Percentiles rank a stretch among this genome's conserved stretches.
phyloP scores from a whole-genome alignment of 345 rosid genomes.

The Populus alba region DNA sequence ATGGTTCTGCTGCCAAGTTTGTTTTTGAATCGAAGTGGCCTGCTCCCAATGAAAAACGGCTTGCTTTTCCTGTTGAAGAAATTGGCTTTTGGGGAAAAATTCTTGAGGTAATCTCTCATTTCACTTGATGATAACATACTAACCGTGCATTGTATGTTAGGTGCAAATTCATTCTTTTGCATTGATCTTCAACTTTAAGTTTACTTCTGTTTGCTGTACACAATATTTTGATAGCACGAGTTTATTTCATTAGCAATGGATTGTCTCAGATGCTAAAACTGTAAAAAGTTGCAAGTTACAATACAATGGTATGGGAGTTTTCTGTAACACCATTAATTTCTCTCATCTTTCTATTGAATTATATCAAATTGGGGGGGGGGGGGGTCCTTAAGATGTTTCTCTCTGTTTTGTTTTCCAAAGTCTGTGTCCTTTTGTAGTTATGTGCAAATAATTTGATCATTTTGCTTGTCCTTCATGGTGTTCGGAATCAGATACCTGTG shows the following conservation, averaged over 20 bases:
- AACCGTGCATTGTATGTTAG: background rate
- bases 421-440: too few relatives aligned
- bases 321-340: too few relatives aligned
- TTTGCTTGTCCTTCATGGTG: too few relatives aligned
- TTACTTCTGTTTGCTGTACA: background rate
- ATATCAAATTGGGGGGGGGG: background rate
- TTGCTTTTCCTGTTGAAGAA: slow-evolving; percentile 63
- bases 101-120: slow-evolving; percentile 60
- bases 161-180: background rate
- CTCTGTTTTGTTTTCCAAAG: too few relatives aligned
- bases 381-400: too few relatives aligned
- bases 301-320: background rate
- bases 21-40: slow-evolving; percentile 94
- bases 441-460: too few relatives aligned
- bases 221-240: background rate
- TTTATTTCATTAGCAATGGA: background rate
- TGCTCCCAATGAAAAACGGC: slow-evolving; percentile 52
- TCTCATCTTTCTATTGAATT: too few relatives aligned
- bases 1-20: slow-evolving; percentile 62
- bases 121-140: background rate
- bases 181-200: background rate
- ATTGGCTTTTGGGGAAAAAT: slow-evolving; percentile 67
- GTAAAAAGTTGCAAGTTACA: background rate
- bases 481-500: too few relatives aligned
- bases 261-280: background rate